Percentiles rank a stretch among this genome's conserved stretches.
phyloP scores from a whole-genome alignment of 2,329 filamentous ascomycete genomes.

The Ceratocystis eucalypticola region DNA sequence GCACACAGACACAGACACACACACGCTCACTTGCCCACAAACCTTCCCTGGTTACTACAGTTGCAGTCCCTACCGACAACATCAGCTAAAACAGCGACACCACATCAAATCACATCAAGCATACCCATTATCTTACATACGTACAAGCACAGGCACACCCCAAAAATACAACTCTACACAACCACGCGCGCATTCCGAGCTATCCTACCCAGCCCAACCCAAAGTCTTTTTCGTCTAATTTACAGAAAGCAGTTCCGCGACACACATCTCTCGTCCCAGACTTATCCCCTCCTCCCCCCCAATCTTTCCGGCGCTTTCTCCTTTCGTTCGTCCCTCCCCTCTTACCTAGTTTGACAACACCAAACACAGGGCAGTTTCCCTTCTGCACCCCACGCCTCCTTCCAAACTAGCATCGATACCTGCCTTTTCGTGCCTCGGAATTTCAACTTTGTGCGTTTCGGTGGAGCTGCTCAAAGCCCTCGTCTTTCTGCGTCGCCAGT shows the following conservation, averaged over 20 bases:
- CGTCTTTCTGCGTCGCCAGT: neutral
- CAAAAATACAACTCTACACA: neutral
- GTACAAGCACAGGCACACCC: neutral
- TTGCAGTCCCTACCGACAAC: neutral
- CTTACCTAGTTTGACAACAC: neutral
- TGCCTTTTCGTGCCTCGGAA: neutral
- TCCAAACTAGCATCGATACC: neutral
- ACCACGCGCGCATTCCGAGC: no score
- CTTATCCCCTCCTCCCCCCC: no score
- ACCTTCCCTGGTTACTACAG: neutral
- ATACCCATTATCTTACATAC: neutral
- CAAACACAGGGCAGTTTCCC: neutral
- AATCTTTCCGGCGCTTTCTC: neutral
- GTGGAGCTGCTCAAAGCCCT: neutral
- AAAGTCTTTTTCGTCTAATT: neutral
- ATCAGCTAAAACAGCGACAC: neutral
- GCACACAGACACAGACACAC: no score
- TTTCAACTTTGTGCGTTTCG: neutral
- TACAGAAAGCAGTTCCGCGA: neutral
- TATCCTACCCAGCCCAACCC: neutral
- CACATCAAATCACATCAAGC: neutral
- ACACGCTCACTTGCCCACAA: no score
- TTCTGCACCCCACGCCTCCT: neutral
- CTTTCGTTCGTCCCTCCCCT: neutral
- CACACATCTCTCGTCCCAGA: neutral